phyloP scores from a whole-genome alignment of 2,329 filamentous ascomycete species.

The Cordyceps fumosorosea region DNA sequence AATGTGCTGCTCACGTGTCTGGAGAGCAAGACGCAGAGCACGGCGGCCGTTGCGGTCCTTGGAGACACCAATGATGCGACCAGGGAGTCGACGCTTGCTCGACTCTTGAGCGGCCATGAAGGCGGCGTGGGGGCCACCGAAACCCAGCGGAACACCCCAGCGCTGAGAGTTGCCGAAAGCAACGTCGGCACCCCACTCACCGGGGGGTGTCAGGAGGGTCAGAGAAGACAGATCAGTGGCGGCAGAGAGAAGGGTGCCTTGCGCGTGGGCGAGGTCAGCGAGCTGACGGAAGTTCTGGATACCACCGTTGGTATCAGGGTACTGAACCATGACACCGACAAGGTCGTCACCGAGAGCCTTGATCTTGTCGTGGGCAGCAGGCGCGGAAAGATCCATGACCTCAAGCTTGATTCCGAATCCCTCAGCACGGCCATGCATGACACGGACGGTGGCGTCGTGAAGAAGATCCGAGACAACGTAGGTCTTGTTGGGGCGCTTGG shows the following conservation, averaged over 20 bases:
- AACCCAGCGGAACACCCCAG: conserved; percentile 86
- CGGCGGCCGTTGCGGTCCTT: conserved; percentile 80
- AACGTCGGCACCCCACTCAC: conserved; percentile 91
- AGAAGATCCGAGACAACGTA: conserved; percentile 78
- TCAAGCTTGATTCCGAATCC: conserved; percentile 85
- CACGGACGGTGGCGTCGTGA: conserved; percentile 79
- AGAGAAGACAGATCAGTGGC: conserved; percentile 85
- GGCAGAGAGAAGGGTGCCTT: conserved; percentile 74
- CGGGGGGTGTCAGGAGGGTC: conserved; percentile 80
- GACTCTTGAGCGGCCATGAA: conserved; percentile 92
- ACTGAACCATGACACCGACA: conserved; percentile 88
- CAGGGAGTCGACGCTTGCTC: conserved; percentile 91
- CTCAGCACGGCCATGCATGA: conserved; percentile 76
- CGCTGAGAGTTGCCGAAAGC: conserved; percentile 90
- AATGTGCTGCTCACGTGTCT: conserved; percentile 95
- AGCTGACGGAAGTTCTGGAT: conserved; percentile 68
- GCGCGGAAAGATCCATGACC: conserved; percentile 62
- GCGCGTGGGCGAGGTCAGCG: conserved; percentile 69
- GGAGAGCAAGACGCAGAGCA: conserved; percentile 69
- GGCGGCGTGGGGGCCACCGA: conserved; percentile 89
- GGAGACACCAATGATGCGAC: conserved; percentile 81
- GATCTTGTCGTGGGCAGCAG: conserved; percentile 55
- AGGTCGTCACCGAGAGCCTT: conserved; percentile 72
- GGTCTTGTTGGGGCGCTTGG: conserved; percentile 69
- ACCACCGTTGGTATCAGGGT: conserved; percentile 81